Percentiles rank a stretch among this genome's conserved stretches.
These are phyloP conservation scores for Pestalotiopsis fici DNA, from an alignment of 2,329 filamentous ascomycete genomes.

Conservation along the genomic window DNA sequence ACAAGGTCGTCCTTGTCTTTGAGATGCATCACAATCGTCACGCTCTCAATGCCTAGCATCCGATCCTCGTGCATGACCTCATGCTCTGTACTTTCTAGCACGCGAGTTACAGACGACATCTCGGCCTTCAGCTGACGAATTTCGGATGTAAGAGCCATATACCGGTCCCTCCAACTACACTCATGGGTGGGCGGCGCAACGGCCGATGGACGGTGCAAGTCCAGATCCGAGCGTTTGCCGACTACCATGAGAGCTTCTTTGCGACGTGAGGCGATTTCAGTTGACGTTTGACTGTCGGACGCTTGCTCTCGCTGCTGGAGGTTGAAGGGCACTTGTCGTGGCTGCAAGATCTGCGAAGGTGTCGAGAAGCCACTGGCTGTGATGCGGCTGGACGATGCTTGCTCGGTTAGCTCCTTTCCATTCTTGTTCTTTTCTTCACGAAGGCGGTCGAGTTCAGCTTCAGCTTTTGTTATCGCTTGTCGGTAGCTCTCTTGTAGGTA, in stretches of 20 bases:
- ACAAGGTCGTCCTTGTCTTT: conserved; percentile 51
- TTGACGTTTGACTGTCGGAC: conserved; percentile 6
- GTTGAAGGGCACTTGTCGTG: conserved; percentile 11
- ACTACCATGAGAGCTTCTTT: not conserved
- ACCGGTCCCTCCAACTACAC: conserved; percentile 44
- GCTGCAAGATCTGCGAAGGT: conserved; percentile 14
- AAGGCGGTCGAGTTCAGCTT: conserved; percentile 12
- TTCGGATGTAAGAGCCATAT: conserved; percentile 40
- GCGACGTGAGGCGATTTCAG: not conserved
- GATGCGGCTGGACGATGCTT: not conserved
- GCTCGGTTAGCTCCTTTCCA: not conserved
- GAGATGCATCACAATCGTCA: conserved; percentile 54
- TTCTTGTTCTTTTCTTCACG: not conserved
- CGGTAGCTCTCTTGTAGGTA: conserved; percentile 9
- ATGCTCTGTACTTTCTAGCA: not conserved
- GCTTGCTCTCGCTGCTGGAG: not conserved
- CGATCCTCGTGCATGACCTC: conserved; percentile 24
- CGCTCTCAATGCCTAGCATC: conserved; percentile 45
- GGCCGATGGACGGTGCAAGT: conserved; percentile 33
- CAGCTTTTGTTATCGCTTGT: conserved; percentile 9
- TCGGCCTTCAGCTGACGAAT: conserved; percentile 42
- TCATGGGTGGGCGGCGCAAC: conserved; percentile 38
- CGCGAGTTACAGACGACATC: conserved; percentile 23
- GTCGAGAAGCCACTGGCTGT: conserved; percentile 4
- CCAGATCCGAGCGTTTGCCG: conserved; percentile 16